Conservation (phyloP, 1,139 yeast genomes). For the Debaryomycetaceae sp. region DNA sequence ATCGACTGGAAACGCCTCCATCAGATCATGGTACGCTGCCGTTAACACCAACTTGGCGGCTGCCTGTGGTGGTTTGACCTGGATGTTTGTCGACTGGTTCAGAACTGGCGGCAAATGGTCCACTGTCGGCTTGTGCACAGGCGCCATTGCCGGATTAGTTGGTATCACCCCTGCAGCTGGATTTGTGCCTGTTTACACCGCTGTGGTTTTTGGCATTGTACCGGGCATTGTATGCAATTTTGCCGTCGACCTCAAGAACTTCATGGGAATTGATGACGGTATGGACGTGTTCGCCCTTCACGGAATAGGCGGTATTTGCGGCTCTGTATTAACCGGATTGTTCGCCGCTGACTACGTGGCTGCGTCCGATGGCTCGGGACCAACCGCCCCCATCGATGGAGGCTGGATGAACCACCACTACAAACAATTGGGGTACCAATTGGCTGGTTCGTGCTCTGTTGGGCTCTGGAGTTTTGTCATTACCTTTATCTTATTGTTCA, state of each 20-base stretch:
- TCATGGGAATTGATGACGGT: conserved; percentile 85
- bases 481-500: conserved; percentile 64
- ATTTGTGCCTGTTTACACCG: conserved; percentile 84
- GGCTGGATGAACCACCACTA: conserved; percentile 95
- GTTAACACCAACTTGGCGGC: conserved; percentile 93
- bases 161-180: conserved; percentile 99
- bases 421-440: conserved; percentile 86
- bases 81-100: conserved; percentile 90
- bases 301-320: conserved; percentile 90
- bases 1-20: conserved; percentile 84
- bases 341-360: conserved; percentile 93
- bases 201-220: conserved; percentile 77
- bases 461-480: conserved; percentile 78
- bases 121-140: conserved; percentile 89
- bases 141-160: conserved; percentile 90
- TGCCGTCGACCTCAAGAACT: conserved; percentile 74
- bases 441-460: conserved; percentile 76
- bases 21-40: conserved; percentile 91
- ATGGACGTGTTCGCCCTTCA: conserved; percentile 91
- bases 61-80: conserved; percentile 82
- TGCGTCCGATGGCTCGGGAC: conserved; percentile 60
- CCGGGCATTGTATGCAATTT: conserved; percentile 78
- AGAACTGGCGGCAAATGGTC: conserved; percentile 92
- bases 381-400: conserved; percentile 54
- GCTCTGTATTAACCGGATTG: conserved; percentile 80